Conservation (phyloP, 768 basidiomycete genomes). For the Fibroporia radiculosa region DNA sequence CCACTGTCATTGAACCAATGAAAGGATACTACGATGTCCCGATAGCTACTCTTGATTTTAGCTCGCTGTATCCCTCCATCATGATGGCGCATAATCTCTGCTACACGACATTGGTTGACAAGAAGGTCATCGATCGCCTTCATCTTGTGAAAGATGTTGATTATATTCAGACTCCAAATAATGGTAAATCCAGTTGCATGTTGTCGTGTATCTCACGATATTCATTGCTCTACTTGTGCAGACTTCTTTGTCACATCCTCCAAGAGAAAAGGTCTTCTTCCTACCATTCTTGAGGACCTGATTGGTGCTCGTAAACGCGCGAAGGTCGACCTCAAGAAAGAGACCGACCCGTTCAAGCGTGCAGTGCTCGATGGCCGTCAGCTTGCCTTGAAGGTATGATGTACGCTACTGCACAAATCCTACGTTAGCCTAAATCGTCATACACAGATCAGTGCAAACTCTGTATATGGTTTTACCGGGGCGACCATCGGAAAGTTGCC, state of each 20-base stretch:
- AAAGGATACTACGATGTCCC: conserved; percentile 95
- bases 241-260: conserved; percentile 77
- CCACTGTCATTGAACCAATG: conserved; percentile 95
- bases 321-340: conserved; percentile 92
- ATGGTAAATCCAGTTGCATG: conserved; percentile 49
- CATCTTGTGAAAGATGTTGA: conserved; percentile 77
- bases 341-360: conserved; percentile 94
- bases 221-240: conserved; percentile 23
- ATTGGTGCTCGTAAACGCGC: conserved; percentile 91
- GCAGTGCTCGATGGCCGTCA: conserved; percentile 97
- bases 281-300: conserved; percentile 88
- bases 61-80: conserved; percentile 96
- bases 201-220: not conserved
- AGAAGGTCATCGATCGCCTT: conserved; percentile 67
- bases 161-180: conserved; percentile 93
- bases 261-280: conserved; percentile 81
- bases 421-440: not conserved
- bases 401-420: not conserved
- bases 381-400: conserved; percentile 79
- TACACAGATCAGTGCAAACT: conserved; percentile 92
- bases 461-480: conserved; percentile 98
- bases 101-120: conserved; percentile 93
- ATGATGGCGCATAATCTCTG: conserved; percentile 99
- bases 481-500: conserved; percentile 96
- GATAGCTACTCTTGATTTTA: conserved; percentile 97